A percentile compares a stretch with the other conserved stretches of the same genome.
Conservation (phyloP, 352 stramenopile genomes). For the Phytophthora pini region DNA sequence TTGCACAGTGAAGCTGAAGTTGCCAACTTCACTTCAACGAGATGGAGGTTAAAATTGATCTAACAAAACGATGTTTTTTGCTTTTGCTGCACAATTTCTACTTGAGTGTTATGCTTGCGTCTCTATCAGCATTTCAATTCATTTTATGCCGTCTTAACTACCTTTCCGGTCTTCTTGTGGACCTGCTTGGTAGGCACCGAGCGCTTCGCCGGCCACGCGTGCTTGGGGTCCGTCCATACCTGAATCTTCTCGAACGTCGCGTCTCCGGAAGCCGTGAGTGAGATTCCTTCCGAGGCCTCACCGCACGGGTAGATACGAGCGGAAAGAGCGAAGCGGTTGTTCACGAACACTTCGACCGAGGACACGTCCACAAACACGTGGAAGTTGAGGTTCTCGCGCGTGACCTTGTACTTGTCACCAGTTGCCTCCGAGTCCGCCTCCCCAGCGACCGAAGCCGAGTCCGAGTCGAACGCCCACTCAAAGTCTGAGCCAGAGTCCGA, state of each 20-base stretch:
- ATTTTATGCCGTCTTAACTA: slow-evolving; percentile 4
- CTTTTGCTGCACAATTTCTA: not conserved
- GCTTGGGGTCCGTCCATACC: slow-evolving; percentile 65
- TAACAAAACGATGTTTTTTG: not conserved
- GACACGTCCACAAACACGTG: slow-evolving; percentile 70
- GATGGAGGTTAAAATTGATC: too few species aligned
- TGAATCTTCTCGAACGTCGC: slow-evolving; percentile 62
- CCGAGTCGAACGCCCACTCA: not conserved
- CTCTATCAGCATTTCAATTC: not conserved
- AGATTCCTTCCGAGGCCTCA: slow-evolving; percentile 53
- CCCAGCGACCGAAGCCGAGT: slow-evolving; percentile 11
- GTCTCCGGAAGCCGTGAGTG: slow-evolving; percentile 47
- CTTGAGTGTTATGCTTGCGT: not conserved
- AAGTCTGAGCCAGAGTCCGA: slow-evolving; percentile 5
- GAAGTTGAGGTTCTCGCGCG: slow-evolving; percentile 59
- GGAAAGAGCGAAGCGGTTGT: slow-evolving; percentile 66
- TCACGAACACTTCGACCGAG: slow-evolving; percentile 69
- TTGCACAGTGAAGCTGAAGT: too few species aligned
- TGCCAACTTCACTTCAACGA: not conserved
- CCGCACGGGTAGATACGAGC: slow-evolving; percentile 69
- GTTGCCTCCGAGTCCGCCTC: slow-evolving; percentile 8
- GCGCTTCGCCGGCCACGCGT: slow-evolving; percentile 57
- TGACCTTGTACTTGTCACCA: slow-evolving; percentile 35
- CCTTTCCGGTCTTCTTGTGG: slow-evolving; percentile 23
- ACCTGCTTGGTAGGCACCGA: slow-evolving; percentile 32